Evolutionary conservation across 139 green algal genomes (phyloP).

Genomic region (Raphidocelis subcapitata): DNA sequence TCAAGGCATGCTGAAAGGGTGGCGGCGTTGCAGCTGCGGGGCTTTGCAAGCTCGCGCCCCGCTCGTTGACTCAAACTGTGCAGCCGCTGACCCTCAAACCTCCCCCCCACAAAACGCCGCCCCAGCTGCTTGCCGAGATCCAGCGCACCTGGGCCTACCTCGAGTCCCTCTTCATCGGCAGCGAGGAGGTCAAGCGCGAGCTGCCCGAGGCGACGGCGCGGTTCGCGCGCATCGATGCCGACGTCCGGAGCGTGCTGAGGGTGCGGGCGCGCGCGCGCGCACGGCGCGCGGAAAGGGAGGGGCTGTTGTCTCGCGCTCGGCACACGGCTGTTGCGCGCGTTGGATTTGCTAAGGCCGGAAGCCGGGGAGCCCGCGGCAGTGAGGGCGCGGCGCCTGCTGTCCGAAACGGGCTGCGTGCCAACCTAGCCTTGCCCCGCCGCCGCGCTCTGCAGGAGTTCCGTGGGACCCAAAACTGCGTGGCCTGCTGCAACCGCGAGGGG

Average conservation of each 20-base stretch:
- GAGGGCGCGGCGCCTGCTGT: too few relatives aligned
- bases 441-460: slow-evolving; percentile 41
- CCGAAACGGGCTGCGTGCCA: too few relatives aligned
- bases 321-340: background rate
- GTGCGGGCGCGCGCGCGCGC: background rate
- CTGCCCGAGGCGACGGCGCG: slow-evolving; percentile 74
- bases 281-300: background rate
- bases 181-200: slow-evolving; percentile 91
- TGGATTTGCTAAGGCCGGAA: background rate
- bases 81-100: too few relatives aligned
- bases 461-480: slow-evolving; percentile 74
- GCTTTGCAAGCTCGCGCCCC: too few relatives aligned
- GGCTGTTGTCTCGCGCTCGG: background rate
- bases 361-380: too few relatives aligned
- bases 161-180: slow-evolving; percentile 84
- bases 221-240: slow-evolving; percentile 78
- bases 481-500: slow-evolving; percentile 71
- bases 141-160: slow-evolving; percentile 86
- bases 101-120: too few relatives aligned
- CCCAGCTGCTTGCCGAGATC: slow-evolving; percentile 82
- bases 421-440: too few relatives aligned
- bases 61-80: too few relatives aligned
- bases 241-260: slow-evolving; percentile 62
- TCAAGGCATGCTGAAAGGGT: too few relatives aligned
- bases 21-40: too few relatives aligned